Base-by-base conservation (phyloP, 2,329 filamentous ascomycete genomes). In the Cryphonectria naterciae region DNA sequence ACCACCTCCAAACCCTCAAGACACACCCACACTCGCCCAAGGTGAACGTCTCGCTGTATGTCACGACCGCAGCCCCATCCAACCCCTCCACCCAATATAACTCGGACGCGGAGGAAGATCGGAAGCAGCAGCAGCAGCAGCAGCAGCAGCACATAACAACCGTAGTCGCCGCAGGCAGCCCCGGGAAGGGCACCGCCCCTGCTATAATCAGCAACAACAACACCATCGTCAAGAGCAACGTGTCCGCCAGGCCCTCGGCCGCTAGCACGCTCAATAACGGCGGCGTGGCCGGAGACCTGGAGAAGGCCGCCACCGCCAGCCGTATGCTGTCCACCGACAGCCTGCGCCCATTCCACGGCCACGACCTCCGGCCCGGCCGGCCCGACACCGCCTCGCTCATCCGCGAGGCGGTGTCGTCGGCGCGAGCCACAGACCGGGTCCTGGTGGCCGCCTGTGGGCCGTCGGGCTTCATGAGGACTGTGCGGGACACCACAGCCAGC, bases 381-480 rank as follows among this genome's bases (percentile, higher is more conserved):
- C 84, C 84, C 2, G 81, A 85, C 73, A 75, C 82, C 22, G 78
- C 77, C 15, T 74, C 76, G 0, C 77, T 83, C 11, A 82, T 86
- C 65, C 78, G 77, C 7, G 75, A 78, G 28, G 80, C 81, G 0
- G 79, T 86, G 28, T 72, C 70, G 1, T 78, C 78, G 8, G 77
- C 79, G 2, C 75, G 75, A 0, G 72, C 75, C 19, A 76, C 79
- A 56, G 79, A 83, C 72, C 80, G 82, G 37, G 79, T 85, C 32
- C 78, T 83, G 11, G 79, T 87, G 56, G 84, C 82, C 2, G 85
- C 81, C 1, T 87, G 85, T 76, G 85, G 85, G 3, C 85, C 85
- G 1, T 78, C 80, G 32, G 77, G 79, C 4, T 74, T 87, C 65
- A 83, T 85, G 78, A 77, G 78, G 63, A 77, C 78, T 2, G 83